Base-by-base conservation (phyloP, 352 stramenopile genomes). In the Globisporangium camurandrum region DNA sequence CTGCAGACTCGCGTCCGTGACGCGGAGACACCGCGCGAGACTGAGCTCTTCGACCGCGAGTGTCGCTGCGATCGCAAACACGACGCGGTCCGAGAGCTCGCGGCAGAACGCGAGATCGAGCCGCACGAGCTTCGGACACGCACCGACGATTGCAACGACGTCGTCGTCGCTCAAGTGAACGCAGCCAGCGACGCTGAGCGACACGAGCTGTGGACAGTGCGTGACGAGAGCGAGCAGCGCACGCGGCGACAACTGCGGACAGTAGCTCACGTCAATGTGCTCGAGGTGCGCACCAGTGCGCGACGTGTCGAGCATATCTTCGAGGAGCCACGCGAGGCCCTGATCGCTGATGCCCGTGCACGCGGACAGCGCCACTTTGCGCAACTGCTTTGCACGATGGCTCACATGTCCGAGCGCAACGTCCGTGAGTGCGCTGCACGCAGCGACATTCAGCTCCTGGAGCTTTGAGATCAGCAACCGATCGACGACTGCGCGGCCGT, bases 1-100 rank as follows among this genome's bases (percentile, higher is more conserved):
- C 4, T 86, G 54, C 55, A 97, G 75, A 2, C 85, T 84, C 23
- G 84, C 64, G 51, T 96, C 87, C 2, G 90, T 95, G 31, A 97
- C 66, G 36, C 83, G 87, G 33, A 74, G 46, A 42, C 82, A 93
- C 0, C 79, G 65, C 14, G 66, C 68, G 8, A 93, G 23, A 28
- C 80, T 88, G 10, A 93, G 51, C 33, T 69, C 61, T 50, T 93
- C 86, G 0, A 97, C 61, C 51, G 83, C 93, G 16, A 97, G 62
- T 7, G 82, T 70, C 28, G 86, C 70, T 14, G 84, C 75, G 46
- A 97, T 78, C 20, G 68, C 57, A 5, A 66, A 63, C 22, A 96
- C 46, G 16, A 77, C 69, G 11, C 27, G 63, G 52, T 97, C 86
- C 2, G 85, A 88, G 8, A 97, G 46, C 8, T 93, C 75, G 4